phyloP scores from a whole-genome alignment of 2,329 filamentous ascomycete genomes.

The Trichophyton benhamiae region DNA sequence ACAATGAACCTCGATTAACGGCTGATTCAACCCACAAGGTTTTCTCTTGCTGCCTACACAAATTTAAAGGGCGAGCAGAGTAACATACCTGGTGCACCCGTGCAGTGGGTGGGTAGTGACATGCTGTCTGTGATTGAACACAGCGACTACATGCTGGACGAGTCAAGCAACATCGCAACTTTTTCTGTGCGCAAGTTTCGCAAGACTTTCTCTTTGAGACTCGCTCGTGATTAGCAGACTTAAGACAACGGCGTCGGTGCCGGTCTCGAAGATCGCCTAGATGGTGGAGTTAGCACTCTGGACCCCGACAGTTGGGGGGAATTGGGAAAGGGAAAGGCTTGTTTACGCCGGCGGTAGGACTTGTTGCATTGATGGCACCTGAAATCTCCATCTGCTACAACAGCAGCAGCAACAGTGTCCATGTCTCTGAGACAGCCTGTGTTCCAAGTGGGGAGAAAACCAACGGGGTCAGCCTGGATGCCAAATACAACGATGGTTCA shows the following conservation, averaged over 20 bases:
- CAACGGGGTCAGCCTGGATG: neutral
- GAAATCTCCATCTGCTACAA: neutral
- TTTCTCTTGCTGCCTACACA: neutral
- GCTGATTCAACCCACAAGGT: neutral
- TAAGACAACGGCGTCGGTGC: neutral
- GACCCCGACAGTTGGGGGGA: neutral
- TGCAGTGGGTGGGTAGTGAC: constrained; percentile 1
- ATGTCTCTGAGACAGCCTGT: neutral
- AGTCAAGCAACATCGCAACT: constrained; percentile 1
- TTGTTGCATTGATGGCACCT: neutral
- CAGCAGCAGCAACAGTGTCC: neutral
- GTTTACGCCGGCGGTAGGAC: constrained; percentile 1
- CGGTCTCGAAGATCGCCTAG: constrained; percentile 3
- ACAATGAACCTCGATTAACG: neutral
- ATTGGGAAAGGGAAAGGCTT: neutral
- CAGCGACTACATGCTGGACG: constrained; percentile 3
- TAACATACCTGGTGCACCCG: neutral
- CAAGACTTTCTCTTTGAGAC: constrained; percentile 1
- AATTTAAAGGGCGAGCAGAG: neutral
- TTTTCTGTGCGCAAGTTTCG: constrained; percentile 1
- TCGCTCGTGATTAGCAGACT: neutral
- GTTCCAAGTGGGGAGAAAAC: neutral
- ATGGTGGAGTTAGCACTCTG: neutral
- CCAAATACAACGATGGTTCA: neutral
- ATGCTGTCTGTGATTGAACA: neutral